Evolutionary conservation across 805 yeast species (phyloP), one percentile per base, ranked within the genome.

Genomic region (Candida incommunis): DNA sequence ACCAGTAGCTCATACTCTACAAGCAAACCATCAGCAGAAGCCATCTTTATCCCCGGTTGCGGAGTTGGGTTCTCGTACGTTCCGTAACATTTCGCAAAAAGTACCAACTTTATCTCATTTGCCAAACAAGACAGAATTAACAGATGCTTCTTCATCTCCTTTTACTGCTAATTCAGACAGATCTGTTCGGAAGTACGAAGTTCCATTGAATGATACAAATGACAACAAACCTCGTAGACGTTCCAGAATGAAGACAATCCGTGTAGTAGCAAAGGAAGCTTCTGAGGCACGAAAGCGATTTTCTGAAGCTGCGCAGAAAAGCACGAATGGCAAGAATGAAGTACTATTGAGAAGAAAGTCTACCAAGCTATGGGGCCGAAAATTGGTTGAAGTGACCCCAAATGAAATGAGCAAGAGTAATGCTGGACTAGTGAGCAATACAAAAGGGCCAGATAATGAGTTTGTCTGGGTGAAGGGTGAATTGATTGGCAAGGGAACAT

Each of bases 381-480:
- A 75, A 50, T 94, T 86, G 15, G 80, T 87, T 25, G 98, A 92
- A 63, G 88, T 88, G 24, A 87, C 88, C 1, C 78, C 90, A 2
- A 76, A 74, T 21, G 80, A 76, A 49, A 69, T 73, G 49, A 74
- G 74, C 34, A 69, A 71, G 48, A 80, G 83, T 9, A 74, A 79
- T 44, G 77, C 81, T 22, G 80, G 80, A 54, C 77, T 77, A 51
- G 62, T 83, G 44, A 71, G 76, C 45, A 80, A 74, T 55, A 74
- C 74, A 26, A 73, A 71, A 45, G 92, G 88, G 13, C 75, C 77
- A 43, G 74, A 75, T 57, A 82, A 78, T 55, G 94, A 88, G 62
- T 90, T 87, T 66, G 94, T 94, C 0, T 92, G 99, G 99, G 82
- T 94, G 43, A 86, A 86, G 58, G 99, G 99, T 70, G 96, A 88